A percentile compares a stretch with the other conserved stretches of the same genome.
Conservation (phyloP, 345 rosid genomes). For the Erysimum cheiranthoides region DNA sequence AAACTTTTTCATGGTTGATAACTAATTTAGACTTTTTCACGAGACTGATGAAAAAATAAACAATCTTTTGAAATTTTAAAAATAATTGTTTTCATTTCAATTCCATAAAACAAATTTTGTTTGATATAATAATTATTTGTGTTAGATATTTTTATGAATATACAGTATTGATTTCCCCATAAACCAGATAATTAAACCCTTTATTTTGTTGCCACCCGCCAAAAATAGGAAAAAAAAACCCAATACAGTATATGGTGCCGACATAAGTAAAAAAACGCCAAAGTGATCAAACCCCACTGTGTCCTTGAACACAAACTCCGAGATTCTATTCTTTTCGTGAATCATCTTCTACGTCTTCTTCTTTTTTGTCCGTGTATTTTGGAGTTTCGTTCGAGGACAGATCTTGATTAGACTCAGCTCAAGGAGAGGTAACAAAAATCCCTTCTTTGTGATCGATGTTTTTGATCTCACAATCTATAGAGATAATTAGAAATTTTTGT, state of each 20-base stretch:
- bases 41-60: too few relatives aligned
- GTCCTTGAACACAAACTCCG: conserved; percentile 3
- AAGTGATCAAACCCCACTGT: neutral
- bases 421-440: conserved; percentile 32
- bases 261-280: neutral
- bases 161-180: neutral
- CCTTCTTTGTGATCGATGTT: neutral
- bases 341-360: conserved; percentile 9
- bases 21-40: too few relatives aligned
- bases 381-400: conserved; percentile 34
- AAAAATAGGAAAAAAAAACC: neutral
- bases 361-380: neutral
- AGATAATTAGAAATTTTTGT: neutral
- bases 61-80: too few relatives aligned
- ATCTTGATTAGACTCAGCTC: conserved; percentile 28
- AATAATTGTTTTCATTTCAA: too few relatives aligned
- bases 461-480: conserved; percentile 10
- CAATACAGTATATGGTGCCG: neutral
- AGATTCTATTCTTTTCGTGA: conserved; percentile 12
- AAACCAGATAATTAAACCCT: neutral
- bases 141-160: too few relatives aligned
- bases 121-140: too few relatives aligned
- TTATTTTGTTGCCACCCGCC: neutral
- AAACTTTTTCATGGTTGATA: too few relatives aligned
- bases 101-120: too few relatives aligned